Base-by-base conservation (phyloP, 2,329 filamentous ascomycete genomes). In the Sporothrix luriei region DNA sequence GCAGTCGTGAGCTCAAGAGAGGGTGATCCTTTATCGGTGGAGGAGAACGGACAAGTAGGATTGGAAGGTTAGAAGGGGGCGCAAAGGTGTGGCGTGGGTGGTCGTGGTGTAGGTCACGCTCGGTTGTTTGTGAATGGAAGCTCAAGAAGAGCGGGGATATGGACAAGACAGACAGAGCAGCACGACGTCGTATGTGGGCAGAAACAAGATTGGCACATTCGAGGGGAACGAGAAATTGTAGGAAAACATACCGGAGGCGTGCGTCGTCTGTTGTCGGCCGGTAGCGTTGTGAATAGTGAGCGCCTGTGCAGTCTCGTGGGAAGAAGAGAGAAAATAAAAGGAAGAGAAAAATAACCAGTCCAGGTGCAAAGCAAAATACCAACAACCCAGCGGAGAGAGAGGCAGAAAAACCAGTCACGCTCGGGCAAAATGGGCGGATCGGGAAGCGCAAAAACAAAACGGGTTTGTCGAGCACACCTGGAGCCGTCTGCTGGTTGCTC, bases 71-170 rank as follows among this genome's bases (percentile, higher is more conserved):
- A 33, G 43, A 19, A 43, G 40, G 33, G 24, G 43, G 43, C 43
- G 21, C 21, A 14, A 26, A 33, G 49, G 33, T 33, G 33, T 33
- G 43, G 61, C 48, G 59, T 64, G 59, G 59, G 59, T 64, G 40
- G 59, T 64, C n/a, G 61, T 64, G 43, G 61, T 49, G 43, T 64
- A 64, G 61, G 49, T 49, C 33, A 49, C 61, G 26, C 14, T 24
- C 7, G 26, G 9, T 33, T 29, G 13, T 64, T 64, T 10, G 43
- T 19, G 40, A 40, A 33, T 43, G 14, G 26, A 21, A 64, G 40
- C 40, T 10, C 24, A 21, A 19, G 3, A 33, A 5, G 62, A n/a
- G 11, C 26, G 26, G 19, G 26, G 62, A 29, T 24, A 46, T 26
- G 61, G 16, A n/a, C 61, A 33, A 43, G 16, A 46, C 40, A 62